Conservation (phyloP, 768 basidiomycete species). For the Pleurotus salmoneostramineus region DNA sequence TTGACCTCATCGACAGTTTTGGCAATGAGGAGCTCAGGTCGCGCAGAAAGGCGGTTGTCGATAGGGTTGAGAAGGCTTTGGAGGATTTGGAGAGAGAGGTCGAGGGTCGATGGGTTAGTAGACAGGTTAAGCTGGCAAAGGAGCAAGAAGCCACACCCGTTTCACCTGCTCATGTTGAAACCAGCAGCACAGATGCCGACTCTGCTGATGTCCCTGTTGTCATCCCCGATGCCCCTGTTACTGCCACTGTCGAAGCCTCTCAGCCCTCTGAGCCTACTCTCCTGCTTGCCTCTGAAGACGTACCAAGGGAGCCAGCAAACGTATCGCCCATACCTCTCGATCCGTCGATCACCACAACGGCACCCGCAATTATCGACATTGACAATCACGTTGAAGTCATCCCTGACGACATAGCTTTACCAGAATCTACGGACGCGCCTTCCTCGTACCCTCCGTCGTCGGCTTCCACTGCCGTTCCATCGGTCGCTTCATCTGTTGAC, state of each 20-base stretch:
- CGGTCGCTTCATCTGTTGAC: conserved; percentile 13
- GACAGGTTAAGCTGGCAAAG: conserved; percentile 7
- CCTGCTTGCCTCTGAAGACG: not conserved
- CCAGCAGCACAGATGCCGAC: no score
- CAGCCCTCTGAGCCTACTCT: not conserved
- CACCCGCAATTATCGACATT: not conserved
- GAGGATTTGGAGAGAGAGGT: conserved; percentile 48
- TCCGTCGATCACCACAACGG: not conserved
- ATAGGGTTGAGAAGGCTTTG: conserved; percentile 51
- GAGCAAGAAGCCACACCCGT: not conserved
- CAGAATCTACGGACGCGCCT: not conserved
- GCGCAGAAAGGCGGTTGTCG: conserved; percentile 51
- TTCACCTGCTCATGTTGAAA: not conserved
- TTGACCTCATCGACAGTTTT: conserved; percentile 60
- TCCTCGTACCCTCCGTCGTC: not conserved
- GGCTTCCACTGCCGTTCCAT: not conserved
- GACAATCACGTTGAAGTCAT: not conserved
- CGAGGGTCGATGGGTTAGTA: conserved; percentile 32
- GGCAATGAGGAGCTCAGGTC: conserved; percentile 52
- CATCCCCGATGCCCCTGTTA: not conserved
- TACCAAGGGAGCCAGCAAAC: no score
- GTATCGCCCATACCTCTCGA: no score
- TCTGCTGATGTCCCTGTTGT: not conserved
- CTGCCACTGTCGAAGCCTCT: not conserved
- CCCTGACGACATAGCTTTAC: not conserved